Evolutionary conservation across 2,329 filamentous ascomycete genomes (phyloP).

Genomic region (Fusarium redolens): DNA sequence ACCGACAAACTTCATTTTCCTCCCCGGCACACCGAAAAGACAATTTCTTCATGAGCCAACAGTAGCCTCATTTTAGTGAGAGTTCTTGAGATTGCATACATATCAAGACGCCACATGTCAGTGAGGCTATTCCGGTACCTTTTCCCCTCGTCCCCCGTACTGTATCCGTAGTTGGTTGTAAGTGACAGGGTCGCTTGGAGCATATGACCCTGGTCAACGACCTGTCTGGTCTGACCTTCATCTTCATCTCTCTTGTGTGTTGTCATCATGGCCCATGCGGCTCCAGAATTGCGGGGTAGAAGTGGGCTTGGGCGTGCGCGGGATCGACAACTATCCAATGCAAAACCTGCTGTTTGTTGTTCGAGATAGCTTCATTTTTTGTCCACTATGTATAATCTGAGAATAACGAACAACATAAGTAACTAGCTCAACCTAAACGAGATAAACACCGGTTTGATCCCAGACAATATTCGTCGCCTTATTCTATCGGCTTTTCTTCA

Average conservation of each 20-base stretch:
- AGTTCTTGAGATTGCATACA: background rate
- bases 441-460: background rate
- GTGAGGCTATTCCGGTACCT: background rate
- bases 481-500: background rate
- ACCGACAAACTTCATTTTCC: conserved; percentile 25
- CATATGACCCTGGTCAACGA: conserved; percentile 12
- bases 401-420: background rate
- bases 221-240: background rate
- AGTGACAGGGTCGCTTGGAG: background rate
- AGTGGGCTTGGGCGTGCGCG: conserved; percentile 12
- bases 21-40: background rate
- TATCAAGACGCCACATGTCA: background rate
- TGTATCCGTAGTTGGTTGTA: background rate
- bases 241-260: conserved; percentile 23
- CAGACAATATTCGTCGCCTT: background rate
- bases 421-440: background rate
- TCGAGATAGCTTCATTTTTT: conserved; percentile 34
- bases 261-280: conserved; percentile 27
- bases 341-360: conserved; percentile 1
- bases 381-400: background rate
- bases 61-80: background rate
- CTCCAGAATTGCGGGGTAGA: conserved; percentile 41
- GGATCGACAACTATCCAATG: conserved; percentile 14
- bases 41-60: background rate
- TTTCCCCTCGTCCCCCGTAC: background rate